Percentiles rank a stretch among this genome's conserved stretches.
These are phyloP conservation scores for Ensete ventricosum DNA, from an alignment of 176 grass and related monocot species.

Conservation along the genomic window DNA sequence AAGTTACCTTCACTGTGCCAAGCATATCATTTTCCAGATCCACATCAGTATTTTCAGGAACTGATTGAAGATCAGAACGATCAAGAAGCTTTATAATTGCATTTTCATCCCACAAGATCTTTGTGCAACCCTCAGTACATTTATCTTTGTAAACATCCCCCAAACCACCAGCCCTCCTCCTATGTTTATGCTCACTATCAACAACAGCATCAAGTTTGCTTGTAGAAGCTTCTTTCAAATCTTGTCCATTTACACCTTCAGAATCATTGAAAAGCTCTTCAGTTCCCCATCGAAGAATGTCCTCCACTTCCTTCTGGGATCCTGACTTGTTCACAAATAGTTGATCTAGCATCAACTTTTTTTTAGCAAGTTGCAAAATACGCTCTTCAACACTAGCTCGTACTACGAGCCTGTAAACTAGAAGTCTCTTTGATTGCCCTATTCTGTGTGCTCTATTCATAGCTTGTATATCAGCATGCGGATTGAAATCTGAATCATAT, in stretches of 20 bases:
- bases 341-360: slow-evolving; percentile 99
- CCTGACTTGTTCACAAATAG: slow-evolving; percentile 98
- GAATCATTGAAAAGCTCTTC: slow-evolving; percentile 82
- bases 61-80: slow-evolving; percentile 76
- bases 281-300: slow-evolving; percentile 96
- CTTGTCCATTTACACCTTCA: slow-evolving; percentile 44
- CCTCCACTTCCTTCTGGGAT: slow-evolving; percentile 95
- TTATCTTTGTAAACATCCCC: slow-evolving; percentile 98
- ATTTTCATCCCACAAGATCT: slow-evolving; percentile 89
- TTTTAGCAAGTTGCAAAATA: slow-evolving; percentile 97
- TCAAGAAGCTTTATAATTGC: slow-evolving; percentile 90
- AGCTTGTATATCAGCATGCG: slow-evolving; percentile 99
- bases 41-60: slow-evolving; percentile 58
- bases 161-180: slow-evolving; percentile 71
- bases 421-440: slow-evolving; percentile 90
- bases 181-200: slow-evolving; percentile 75
- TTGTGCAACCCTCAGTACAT: slow-evolving; percentile 67
- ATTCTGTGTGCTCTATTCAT: slow-evolving; percentile 99
- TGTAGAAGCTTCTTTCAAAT: slow-evolving; percentile 51
- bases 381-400: slow-evolving; percentile 96
- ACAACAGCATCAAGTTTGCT: slow-evolving; percentile 30
- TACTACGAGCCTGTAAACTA: slow-evolving; percentile 97
- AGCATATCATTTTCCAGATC: slow-evolving; percentile 96
- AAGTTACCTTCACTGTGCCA: slow-evolving; percentile 85
- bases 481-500: slow-evolving; percentile 99